These are phyloP conservation scores for Komagataella phaffii DNA, from an alignment of 805 yeast genomes.

Conservation along the genomic window DNA sequence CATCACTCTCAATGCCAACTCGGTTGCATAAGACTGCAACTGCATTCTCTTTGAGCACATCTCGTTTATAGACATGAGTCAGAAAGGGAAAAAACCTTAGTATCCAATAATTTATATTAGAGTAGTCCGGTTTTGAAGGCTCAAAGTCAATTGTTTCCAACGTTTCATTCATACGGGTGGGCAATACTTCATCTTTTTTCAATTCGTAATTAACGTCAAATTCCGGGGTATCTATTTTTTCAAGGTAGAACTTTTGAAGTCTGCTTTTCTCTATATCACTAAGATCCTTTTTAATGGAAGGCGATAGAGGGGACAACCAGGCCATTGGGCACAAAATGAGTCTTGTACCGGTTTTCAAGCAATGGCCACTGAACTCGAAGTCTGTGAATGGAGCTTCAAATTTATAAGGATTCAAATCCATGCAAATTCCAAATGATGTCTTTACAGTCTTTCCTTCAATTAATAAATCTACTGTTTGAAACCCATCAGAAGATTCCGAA, in stretches of 20 bases:
- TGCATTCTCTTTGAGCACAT: constrained; percentile 10
- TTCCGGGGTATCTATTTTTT: neutral
- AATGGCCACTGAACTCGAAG: constrained; percentile 56
- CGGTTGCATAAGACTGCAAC: constrained; percentile 53
- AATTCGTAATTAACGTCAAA: neutral
- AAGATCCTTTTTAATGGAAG: constrained; percentile 16
- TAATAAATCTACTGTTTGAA: constrained; percentile 32
- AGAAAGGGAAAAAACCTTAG: constrained; percentile 53
- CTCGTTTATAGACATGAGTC: constrained; percentile 16
- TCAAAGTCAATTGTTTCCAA: neutral
- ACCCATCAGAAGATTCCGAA: constrained; percentile 49
- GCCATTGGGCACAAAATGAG: constrained; percentile 74
- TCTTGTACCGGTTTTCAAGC: constrained; percentile 31
- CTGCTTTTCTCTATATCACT: constrained; percentile 7
- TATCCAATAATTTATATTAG: constrained; percentile 63
- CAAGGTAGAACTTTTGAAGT: neutral
- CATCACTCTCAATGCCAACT: constrained; percentile 61
- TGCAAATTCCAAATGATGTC: constrained; percentile 73
- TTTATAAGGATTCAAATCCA: constrained; percentile 85
- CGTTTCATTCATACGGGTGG: neutral
- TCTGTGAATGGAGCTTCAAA: constrained; percentile 67
- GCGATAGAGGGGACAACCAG: constrained; percentile 53
- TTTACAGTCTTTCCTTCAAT: constrained; percentile 18
- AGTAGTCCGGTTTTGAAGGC: constrained; percentile 22
- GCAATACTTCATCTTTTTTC: neutral